A percentile compares a stretch with the other conserved stretches of the same genome.
Evolutionary conservation across 2,329 filamentous ascomycete species (phyloP).

Genomic region (Arthrobotrys sphaeroides): DNA sequence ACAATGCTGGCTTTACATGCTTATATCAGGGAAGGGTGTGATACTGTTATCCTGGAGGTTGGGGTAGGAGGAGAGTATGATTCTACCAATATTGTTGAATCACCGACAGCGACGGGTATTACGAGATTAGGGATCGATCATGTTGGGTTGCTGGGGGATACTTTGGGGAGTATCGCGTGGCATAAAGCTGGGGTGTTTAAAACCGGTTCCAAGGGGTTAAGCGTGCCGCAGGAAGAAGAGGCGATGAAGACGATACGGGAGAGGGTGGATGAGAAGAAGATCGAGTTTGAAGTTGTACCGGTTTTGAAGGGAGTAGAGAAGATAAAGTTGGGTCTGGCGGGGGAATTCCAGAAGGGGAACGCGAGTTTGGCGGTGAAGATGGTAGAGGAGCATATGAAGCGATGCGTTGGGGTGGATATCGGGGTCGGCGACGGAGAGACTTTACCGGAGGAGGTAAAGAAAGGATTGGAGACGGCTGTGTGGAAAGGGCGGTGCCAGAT

Average conservation of each 20-base stretch:
- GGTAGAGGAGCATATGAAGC: slow-evolving; percentile 69
- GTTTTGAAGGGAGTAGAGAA: slow-evolving; percentile 58
- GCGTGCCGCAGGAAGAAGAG: slow-evolving; percentile 67
- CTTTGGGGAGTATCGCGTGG: slow-evolving; percentile 85
- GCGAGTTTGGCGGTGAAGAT: slow-evolving; percentile 69
- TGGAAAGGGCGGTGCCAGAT: slow-evolving; percentile 82
- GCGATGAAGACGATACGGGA: slow-evolving; percentile 70
- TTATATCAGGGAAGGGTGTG: slow-evolving; percentile 79
- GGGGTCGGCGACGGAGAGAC: slow-evolving; percentile 60
- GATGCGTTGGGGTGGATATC: slow-evolving; percentile 60
- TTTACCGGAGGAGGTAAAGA: slow-evolving; percentile 71
- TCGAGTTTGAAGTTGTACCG: slow-evolving; percentile 63
- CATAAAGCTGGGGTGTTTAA: slow-evolving; percentile 93
- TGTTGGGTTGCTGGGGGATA: slow-evolving; percentile 78
- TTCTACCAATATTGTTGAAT: slow-evolving; percentile 82
- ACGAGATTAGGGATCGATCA: slow-evolving; percentile 88
- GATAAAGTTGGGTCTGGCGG: slow-evolving; percentile 61
- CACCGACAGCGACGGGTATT: slow-evolving; percentile 76
- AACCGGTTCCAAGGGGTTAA: slow-evolving; percentile 70
- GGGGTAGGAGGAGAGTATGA: slow-evolving; percentile 95
- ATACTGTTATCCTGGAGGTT: slow-evolving; percentile 85
- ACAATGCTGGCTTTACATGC: slow-evolving; percentile 87
- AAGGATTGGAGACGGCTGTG: slow-evolving; percentile 73
- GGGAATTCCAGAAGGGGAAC: slow-evolving; percentile 69
- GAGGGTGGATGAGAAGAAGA: slow-evolving; percentile 69